These are phyloP conservation scores for Ophiostoma triangulosporum DNA, from an alignment of 2,329 filamentous ascomycete genomes.

Conservation along the genomic window DNA sequence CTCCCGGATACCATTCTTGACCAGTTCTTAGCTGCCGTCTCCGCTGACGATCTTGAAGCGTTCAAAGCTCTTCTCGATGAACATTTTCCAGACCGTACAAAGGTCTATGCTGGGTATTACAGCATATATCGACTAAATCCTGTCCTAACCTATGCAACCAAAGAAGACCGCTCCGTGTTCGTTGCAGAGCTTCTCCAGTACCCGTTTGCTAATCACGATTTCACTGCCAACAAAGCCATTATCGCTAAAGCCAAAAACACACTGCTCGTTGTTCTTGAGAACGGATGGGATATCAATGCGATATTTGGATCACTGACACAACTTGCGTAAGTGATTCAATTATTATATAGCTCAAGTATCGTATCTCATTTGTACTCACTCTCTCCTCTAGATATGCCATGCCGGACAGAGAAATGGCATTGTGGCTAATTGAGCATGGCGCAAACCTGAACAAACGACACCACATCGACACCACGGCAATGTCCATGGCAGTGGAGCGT, in stretches of 20 bases:
- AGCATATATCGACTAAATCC: no score
- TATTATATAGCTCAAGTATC: no score
- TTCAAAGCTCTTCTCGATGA: not conserved
- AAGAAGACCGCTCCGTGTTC: no score
- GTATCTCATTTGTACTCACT: no score
- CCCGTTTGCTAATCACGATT: not conserved
- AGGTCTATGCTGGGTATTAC: conserved; percentile 1
- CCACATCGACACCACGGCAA: not conserved
- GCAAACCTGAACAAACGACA: conserved; percentile 3
- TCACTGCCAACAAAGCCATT: conserved; percentile 3
- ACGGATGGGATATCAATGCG: conserved; percentile 5
- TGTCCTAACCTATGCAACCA: no score
- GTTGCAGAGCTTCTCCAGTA: conserved; percentile 1
- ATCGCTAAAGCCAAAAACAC: not conserved
- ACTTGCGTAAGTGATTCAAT: conserved; percentile 2
- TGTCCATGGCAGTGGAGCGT: conserved; percentile 3
- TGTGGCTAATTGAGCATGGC: conserved; percentile 3
- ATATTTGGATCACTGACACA: not conserved
- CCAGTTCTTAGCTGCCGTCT: not conserved
- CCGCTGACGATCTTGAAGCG: conserved; percentile 2
- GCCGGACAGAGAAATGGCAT: not conserved
- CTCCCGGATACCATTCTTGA: no score
- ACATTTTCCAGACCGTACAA: not conserved
- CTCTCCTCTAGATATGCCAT: not conserved
- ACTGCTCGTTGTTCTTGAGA: conserved; percentile 1